These are phyloP conservation scores for Escallonia herrerae DNA, from an alignment of 129 eudicot species.

Conservation along the genomic window DNA sequence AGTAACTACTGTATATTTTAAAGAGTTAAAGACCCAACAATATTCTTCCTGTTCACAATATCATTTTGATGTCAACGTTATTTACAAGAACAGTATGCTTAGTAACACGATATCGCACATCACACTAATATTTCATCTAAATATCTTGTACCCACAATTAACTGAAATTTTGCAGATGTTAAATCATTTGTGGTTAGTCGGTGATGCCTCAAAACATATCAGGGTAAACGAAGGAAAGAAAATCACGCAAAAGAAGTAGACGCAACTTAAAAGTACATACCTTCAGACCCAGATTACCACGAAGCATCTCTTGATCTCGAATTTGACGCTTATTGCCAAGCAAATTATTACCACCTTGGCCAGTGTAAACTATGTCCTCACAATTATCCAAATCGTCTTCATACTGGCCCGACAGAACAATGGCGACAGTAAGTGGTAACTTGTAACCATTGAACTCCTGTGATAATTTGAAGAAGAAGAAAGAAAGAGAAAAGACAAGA, in stretches of 20 bases:
- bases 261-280: slow-evolving; percentile 20
- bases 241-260: background rate
- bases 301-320: slow-evolving; percentile 57
- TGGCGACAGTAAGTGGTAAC: slow-evolving; percentile 66
- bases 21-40: too few species aligned
- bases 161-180: too few species aligned
- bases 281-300: slow-evolving; percentile 88
- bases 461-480: slow-evolving; percentile 16
- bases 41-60: too few species aligned
- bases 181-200: background rate
- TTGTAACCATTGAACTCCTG: slow-evolving; percentile 36
- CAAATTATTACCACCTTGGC: slow-evolving; percentile 93
- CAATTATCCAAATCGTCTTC: slow-evolving; percentile 87
- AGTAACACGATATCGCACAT: too few species aligned
- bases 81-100: too few species aligned
- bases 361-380: slow-evolving; percentile 77
- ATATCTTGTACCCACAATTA: too few species aligned
- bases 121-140: too few species aligned
- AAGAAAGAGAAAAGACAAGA: background rate
- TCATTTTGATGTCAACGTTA: too few species aligned
- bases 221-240: background rate
- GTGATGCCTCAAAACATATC: background rate
- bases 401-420: slow-evolving; percentile 87
- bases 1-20: too few species aligned
- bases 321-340: slow-evolving; percentile 66